Conservation (phyloP, 164 flowering plant genomes). For the Berberis vulgaris region DNA sequence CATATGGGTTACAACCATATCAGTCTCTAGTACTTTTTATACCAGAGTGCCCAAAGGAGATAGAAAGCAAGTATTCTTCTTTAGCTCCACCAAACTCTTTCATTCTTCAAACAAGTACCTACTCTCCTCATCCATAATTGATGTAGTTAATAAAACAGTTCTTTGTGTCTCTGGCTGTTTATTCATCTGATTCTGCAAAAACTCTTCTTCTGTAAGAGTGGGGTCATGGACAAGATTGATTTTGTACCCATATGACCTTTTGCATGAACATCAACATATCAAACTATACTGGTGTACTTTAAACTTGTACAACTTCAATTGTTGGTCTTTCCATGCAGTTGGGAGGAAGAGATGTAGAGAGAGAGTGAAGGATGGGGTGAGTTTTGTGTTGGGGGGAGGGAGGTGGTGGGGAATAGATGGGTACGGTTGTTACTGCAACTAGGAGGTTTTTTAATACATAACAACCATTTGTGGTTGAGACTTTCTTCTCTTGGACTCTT, state of each 20-base stretch:
- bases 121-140: no score
- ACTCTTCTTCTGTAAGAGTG: no score
- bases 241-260: no score
- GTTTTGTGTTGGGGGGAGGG: not conserved
- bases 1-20: conserved; percentile 24
- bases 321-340: no score
- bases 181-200: no score
- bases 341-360: not conserved
- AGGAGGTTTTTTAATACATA: not conserved
- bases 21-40: not conserved
- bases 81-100: not conserved
- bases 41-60: not conserved
- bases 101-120: no score
- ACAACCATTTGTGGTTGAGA: not conserved
- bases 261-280: no score
- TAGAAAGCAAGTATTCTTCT: not conserved
- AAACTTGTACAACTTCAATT: no score
- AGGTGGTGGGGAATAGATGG: not conserved
- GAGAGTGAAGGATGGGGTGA: not conserved
- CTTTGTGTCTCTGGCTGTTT: no score
- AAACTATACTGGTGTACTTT: no score
- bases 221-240: no score
- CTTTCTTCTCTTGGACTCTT: not conserved
- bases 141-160: no score
- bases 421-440: not conserved